Conservation (phyloP, 768 basidiomycete genomes). For the Termitomyces sp. region DNA sequence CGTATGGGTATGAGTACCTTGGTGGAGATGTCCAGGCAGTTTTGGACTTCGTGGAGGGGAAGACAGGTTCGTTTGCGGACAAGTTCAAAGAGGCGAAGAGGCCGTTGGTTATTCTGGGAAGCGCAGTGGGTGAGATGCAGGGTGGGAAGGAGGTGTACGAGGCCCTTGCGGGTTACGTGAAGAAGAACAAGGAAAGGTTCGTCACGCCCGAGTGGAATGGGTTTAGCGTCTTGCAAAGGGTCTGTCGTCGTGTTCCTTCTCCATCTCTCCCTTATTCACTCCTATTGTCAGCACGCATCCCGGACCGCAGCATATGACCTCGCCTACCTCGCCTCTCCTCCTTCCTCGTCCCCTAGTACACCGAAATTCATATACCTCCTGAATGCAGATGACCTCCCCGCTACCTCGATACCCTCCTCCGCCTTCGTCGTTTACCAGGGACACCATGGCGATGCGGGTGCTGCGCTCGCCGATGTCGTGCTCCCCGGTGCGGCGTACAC, state of each 20-base stretch:
- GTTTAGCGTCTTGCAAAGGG: constrained; percentile 87
- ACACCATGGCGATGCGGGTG: constrained; percentile 96
- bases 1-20: constrained; percentile 91
- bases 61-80: constrained; percentile 12
- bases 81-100: constrained; percentile 79
- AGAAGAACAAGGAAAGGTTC: constrained; percentile 68
- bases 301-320: constrained; percentile 92
- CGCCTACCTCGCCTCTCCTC: constrained; percentile 74
- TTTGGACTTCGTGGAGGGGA: constrained; percentile 71
- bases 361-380: constrained; percentile 97
- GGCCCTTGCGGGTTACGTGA: constrained; percentile 72
- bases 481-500: constrained; percentile 93
- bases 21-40: constrained; percentile 74
- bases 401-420: constrained; percentile 79
- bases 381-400: constrained; percentile 92
- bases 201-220: constrained; percentile 94
- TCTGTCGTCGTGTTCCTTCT: constrained; percentile 23
- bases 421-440: constrained; percentile 99
- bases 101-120: constrained; percentile 92
- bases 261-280: background rate
- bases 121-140: constrained; percentile 76
- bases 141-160: constrained; percentile 79
- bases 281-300: constrained; percentile 65
- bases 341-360: constrained; percentile 65
- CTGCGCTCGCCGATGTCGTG: constrained; percentile 95